Evolutionary conservation across 2,329 filamentous ascomycete species (phyloP), one percentile per base, ranked within the genome.

Genomic region (Colletotrichum sp.): DNA sequence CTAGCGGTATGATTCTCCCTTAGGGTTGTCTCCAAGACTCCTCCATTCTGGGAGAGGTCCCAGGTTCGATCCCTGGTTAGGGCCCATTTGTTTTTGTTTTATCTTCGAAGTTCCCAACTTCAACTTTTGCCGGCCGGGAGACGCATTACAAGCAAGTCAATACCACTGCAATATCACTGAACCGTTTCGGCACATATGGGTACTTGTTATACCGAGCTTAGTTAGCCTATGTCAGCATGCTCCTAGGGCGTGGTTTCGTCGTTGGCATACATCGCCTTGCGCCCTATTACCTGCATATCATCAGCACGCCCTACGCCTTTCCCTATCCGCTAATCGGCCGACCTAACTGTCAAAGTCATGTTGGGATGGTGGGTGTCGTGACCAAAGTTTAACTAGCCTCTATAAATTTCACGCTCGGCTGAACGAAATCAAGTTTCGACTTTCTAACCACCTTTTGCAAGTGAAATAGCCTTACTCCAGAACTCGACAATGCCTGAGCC

Each of bases 401-500:
- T 2, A 52, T 52, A 22, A 48, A 13, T 52, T 25, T 6, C n/a
- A 52, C n/a, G n/a, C 2, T 1, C 6, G 6, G 8, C 7, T 0
- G 2, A 13, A 4, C 22, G 18, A 6, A 13, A 0, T 4, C 10
- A 52, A 22, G 10, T 3, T 0, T 52, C 10, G n/a, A 22, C 7
- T 52, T 1, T 52, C n/a, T 13, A 13, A 13, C n/a, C 13, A 2
- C n/a, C 12, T 13, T 13, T 4, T 22, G 12, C 43, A 8, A 13
- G 10, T 52, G 2, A 52, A 13, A 10, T 52, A 22, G 0, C n/a
- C n/a, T 22, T 7, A 22, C 10, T 52, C n/a, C n/a, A 6, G n/a
- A 25, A 52, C n/a, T 7, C n/a, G 43, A 52, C 43, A 80, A 82
- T 77, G 12, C 87, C 88, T 86, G 81, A 87, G 80, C 87, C 89